Percentiles rank a stretch among this genome's conserved stretches.
Conservation (phyloP, 2,329 filamentous ascomycete species). For the Verticillium nonalfalfae region DNA sequence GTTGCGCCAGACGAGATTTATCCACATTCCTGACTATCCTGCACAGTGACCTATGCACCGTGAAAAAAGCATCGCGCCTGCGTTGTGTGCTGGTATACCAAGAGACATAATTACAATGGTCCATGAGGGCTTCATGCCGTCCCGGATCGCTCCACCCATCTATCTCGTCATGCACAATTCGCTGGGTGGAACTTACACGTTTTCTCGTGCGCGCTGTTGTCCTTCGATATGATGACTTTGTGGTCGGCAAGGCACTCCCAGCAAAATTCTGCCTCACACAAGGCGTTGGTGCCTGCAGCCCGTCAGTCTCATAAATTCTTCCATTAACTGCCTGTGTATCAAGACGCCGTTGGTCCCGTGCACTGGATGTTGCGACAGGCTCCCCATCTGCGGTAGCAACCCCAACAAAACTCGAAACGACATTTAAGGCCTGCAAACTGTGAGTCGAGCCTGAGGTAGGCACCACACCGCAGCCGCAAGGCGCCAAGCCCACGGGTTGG, state of each 20-base stretch:
- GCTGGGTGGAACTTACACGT: slow-evolving; percentile 22
- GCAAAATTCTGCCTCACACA: slow-evolving; percentile 23
- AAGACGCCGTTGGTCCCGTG: not conserved
- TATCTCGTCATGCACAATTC: slow-evolving; percentile 8
- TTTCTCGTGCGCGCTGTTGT: slow-evolving; percentile 23
- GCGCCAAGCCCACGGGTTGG: not conserved
- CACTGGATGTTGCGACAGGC: not conserved
- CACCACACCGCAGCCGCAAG: not conserved
- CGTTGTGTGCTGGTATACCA: no score
- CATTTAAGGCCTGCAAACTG: slow-evolving; percentile 13
- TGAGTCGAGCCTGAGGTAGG: slow-evolving; percentile 5
- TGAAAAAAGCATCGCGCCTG: no score
- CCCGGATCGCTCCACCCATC: not conserved
- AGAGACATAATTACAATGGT: no score
- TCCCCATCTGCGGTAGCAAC: slow-evolving; percentile 13
- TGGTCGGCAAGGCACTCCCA: slow-evolving; percentile 29
- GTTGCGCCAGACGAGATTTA: not conserved
- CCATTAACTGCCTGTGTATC: no score
- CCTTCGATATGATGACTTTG: slow-evolving; percentile 20
- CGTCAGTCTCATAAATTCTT: slow-evolving; percentile 15
- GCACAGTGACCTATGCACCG: no score
- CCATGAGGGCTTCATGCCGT: not conserved
- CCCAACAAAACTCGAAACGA: slow-evolving; percentile 27
- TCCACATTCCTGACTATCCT: not conserved
- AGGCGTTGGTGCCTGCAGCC: slow-evolving; percentile 14